Conservation (phyloP, 768 basidiomycete genomes). For the Tricholoma bakamatsutake region DNA sequence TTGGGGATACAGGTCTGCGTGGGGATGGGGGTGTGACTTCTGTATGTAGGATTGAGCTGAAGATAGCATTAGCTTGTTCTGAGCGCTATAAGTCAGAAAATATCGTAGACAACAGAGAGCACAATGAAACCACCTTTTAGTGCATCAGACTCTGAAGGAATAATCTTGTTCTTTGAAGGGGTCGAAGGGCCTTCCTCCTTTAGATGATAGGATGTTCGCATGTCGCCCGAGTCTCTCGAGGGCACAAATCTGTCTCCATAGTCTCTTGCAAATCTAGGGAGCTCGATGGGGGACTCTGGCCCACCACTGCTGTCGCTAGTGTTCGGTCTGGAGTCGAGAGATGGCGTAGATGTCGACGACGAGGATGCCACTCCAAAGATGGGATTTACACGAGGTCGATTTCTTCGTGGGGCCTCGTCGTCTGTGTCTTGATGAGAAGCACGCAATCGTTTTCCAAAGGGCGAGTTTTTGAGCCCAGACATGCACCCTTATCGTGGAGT, state of each 20-base stretch:
- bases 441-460: slow-evolving; percentile 78
- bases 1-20: slow-evolving; percentile 55
- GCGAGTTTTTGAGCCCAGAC: slow-evolving; percentile 80
- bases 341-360: slow-evolving; percentile 42
- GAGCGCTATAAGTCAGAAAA: slow-evolving; percentile 1
- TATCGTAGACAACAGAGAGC: background rate
- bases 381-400: slow-evolving; percentile 45
- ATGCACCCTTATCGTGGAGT: slow-evolving; percentile 26
- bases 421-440: slow-evolving; percentile 61
- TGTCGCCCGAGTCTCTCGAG: slow-evolving; percentile 53
- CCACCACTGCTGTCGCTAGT: slow-evolving; percentile 50
- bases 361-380: slow-evolving; percentile 39
- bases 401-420: slow-evolving; percentile 47
- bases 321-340: slow-evolving; percentile 47
- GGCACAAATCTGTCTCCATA: slow-evolving; percentile 70
- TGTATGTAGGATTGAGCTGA: slow-evolving; percentile 69
- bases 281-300: slow-evolving; percentile 36
- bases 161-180: slow-evolving; percentile 55
- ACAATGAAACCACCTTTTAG: slow-evolving; percentile 45
- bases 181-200: slow-evolving; percentile 56
- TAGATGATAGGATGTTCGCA: slow-evolving; percentile 64
- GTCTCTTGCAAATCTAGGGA: slow-evolving; percentile 30
- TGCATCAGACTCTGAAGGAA: slow-evolving; percentile 70
- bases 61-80: slow-evolving; percentile 86
- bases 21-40: slow-evolving; percentile 74